Evolutionary conservation across 2,329 filamentous ascomycete genomes (phyloP).

Genomic region (Fonsecaea pedrosoi): DNA sequence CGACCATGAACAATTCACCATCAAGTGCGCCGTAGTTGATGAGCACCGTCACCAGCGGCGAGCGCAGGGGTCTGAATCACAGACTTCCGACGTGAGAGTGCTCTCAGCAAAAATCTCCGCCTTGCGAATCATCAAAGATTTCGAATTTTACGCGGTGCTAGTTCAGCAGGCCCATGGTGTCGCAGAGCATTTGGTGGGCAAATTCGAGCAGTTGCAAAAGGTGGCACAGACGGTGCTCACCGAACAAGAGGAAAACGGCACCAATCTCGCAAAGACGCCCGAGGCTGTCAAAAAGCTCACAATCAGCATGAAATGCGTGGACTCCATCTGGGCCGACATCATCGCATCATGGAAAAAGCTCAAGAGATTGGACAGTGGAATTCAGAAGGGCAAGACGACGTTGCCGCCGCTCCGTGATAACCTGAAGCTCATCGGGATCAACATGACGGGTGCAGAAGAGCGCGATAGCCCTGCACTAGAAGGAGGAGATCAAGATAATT

Average conservation of each 20-base stretch:
- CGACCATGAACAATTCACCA: slow-evolving; percentile 8
- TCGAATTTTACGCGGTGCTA: background rate
- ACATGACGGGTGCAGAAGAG: background rate
- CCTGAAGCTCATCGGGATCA: background rate
- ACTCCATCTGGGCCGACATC: slow-evolving; percentile 23
- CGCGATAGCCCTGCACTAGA: background rate
- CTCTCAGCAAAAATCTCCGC: background rate
- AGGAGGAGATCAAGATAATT: background rate
- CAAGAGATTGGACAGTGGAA: slow-evolving; percentile 11
- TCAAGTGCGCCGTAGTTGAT: background rate
- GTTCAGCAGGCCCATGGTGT: background rate
- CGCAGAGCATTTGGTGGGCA: slow-evolving; percentile 13
- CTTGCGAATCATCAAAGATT: background rate
- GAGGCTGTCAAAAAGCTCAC: slow-evolving; percentile 22
- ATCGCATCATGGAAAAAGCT: slow-evolving; percentile 2
- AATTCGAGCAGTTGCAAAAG: slow-evolving; percentile 25
- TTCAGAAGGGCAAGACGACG: background rate
- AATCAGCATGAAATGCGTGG: slow-evolving; percentile 26
- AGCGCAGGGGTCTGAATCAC: background rate
- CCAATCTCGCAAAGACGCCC: slow-evolving; percentile 1
- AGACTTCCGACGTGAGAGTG: background rate
- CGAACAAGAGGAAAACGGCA: slow-evolving; percentile 19
- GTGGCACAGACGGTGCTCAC: slow-evolving; percentile 16
- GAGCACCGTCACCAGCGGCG: background rate
- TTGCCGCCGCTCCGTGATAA: background rate